phyloP scores from a whole-genome alignment of 768 basidiomycete genomes.

The Cyclocybe cylindracea region DNA sequence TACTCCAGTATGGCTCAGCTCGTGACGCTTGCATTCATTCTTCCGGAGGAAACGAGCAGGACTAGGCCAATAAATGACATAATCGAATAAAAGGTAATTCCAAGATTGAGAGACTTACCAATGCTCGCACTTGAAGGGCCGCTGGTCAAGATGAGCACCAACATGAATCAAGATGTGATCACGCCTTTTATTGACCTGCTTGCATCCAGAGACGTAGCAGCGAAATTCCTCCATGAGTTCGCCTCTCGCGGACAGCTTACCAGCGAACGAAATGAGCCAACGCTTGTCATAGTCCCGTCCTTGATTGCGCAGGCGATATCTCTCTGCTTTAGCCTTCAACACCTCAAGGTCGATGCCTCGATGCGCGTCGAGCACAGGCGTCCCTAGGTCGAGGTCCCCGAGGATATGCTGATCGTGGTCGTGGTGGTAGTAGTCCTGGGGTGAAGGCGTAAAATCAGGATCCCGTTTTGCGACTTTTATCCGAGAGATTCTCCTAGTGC shows the following conservation, averaged over 20 bases:
- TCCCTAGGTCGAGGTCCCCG: conserved; percentile 35
- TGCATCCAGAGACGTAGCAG: conserved; percentile 68
- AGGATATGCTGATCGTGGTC: conserved; percentile 11
- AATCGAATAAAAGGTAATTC: conserved; percentile 1
- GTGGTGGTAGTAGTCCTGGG: conserved; percentile 5
- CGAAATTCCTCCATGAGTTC: conserved; percentile 61
- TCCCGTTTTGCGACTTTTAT: conserved; percentile 9
- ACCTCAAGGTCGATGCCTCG: conserved; percentile 56
- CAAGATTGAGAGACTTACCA: conserved; percentile 45
- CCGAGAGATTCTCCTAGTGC: conserved; percentile 21
- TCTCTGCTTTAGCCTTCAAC: conserved; percentile 54
- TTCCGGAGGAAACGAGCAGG: conserved; percentile 67
- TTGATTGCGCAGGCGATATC: conserved; percentile 54
- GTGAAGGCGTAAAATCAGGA: conserved; percentile 1
- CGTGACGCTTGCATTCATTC: conserved; percentile 79
- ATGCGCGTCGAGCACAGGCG: conserved; percentile 67
- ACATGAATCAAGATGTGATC: conserved; percentile 79
- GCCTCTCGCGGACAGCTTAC: conserved; percentile 60
- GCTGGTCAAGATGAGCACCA: conserved; percentile 69
- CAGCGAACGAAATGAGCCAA: conserved; percentile 70
- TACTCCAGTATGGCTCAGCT: conserved; percentile 59
- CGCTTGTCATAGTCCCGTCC: conserved; percentile 60
- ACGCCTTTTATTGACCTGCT: conserved; percentile 67
- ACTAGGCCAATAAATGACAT: conserved; percentile 30
- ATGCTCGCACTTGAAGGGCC: conserved; percentile 62